Conservation (phyloP, 495 filamentous ascomycete species). For the Aspergillus cavernicola region DNA sequence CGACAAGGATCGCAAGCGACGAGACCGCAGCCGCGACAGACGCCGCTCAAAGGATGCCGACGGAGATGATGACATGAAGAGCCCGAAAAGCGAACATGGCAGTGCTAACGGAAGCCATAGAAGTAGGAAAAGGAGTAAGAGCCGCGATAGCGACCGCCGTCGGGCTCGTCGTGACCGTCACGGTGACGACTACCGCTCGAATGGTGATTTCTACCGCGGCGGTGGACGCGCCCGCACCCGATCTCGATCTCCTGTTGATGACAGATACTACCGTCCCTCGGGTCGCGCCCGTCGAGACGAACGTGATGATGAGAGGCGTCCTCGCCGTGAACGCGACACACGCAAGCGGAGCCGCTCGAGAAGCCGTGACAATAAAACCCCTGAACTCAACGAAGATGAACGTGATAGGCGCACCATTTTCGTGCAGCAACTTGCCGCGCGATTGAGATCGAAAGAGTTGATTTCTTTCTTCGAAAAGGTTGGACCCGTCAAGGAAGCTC, state of each 20-base stretch:
- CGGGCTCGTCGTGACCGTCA: constrained; percentile 77
- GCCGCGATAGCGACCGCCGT: constrained; percentile 74
- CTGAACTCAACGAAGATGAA: constrained; percentile 85
- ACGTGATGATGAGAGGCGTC: constrained; percentile 47
- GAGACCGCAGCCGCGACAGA: constrained; percentile 64
- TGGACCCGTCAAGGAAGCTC: constrained; percentile 93
- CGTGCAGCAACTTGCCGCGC: constrained; percentile 93
- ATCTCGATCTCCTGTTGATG: constrained; percentile 70
- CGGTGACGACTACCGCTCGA: constrained; percentile 59
- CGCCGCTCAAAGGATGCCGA: constrained; percentile 59
- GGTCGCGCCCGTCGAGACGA: constrained; percentile 54
- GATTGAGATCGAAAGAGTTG: constrained; percentile 86
- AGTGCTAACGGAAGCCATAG: constrained; percentile 77
- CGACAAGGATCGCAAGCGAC: constrained; percentile 58
- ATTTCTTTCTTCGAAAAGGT: constrained; percentile 95
- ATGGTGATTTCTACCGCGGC: constrained; percentile 73
- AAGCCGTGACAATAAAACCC: constrained; percentile 49
- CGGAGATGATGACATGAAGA: constrained; percentile 64
- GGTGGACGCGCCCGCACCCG: constrained; percentile 65
- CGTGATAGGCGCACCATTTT: constrained; percentile 96
- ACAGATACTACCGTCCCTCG: constrained; percentile 72
- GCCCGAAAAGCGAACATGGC: constrained; percentile 74
- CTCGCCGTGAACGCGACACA: constrained; percentile 53
- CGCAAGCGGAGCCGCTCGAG: constrained; percentile 51
- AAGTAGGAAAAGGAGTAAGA: constrained; percentile 79